These are phyloP conservation scores for Boletus rubescentipes DNA, from an alignment of 768 basidiomycete genomes.

Conservation along the genomic window DNA sequence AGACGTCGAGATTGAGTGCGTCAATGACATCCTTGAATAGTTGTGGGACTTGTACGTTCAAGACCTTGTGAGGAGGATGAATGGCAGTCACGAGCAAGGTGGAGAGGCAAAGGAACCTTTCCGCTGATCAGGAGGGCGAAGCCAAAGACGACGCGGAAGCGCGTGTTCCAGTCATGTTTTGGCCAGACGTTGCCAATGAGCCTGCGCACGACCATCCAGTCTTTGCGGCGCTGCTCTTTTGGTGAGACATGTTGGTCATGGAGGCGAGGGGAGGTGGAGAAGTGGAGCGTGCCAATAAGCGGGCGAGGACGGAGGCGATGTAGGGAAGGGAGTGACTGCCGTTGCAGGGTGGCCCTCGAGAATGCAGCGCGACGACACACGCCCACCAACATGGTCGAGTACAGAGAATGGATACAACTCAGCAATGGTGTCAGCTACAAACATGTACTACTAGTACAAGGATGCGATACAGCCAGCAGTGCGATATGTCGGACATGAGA, in stretches of 20 bases:
- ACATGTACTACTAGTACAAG: constrained; percentile 20
- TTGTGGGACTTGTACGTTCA: constrained; percentile 98
- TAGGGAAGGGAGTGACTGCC: constrained; percentile 6
- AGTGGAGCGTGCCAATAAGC: background rate
- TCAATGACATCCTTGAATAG: constrained; percentile 94
- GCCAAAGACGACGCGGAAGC: constrained; percentile 79
- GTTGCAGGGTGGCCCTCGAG: constrained; percentile 8
- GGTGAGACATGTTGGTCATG: constrained; percentile 16
- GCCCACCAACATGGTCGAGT: constrained; percentile 22
- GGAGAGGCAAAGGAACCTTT: constrained; percentile 56
- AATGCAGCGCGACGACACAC: constrained; percentile 26
- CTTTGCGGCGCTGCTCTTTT: constrained; percentile 65
- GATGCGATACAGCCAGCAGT: constrained; percentile 13
- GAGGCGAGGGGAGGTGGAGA: constrained; percentile 21
- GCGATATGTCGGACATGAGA: constrained; percentile 3
- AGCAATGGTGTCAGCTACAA: constrained; percentile 14
- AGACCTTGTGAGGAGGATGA: constrained; percentile 49
- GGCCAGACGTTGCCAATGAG: constrained; percentile 95
- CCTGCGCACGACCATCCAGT: constrained; percentile 83
- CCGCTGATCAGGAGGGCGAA: constrained; percentile 77
- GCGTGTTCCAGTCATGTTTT: constrained; percentile 75
- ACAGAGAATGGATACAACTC: constrained; percentile 6
- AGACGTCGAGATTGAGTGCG: constrained; percentile 79
- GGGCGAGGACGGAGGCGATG: constrained; percentile 1
- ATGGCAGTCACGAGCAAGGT: background rate